Base-by-base conservation (phyloP, 2,329 filamentous ascomycete species). In the Fusarium pilosicola region DNA sequence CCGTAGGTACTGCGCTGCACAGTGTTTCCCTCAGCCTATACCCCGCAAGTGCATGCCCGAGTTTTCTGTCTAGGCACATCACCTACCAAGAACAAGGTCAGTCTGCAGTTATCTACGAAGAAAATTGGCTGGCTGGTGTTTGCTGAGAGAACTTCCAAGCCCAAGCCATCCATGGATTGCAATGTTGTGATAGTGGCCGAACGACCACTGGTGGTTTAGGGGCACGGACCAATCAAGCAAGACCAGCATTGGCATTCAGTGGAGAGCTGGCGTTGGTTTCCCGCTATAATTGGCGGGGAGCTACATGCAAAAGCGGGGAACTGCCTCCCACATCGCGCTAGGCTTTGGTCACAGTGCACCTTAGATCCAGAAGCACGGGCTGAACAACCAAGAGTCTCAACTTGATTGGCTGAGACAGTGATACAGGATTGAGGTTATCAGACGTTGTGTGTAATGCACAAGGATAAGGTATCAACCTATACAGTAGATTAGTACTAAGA, bases 141-240 rank as follows among this genome's bases (percentile, higher is more conserved):
- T 62, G 51, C 28, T 32, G 22, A 32, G 48, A 39, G 57, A 59
- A 41, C 68, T 59, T 76, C 66, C 67, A 76, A 70, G 22, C 45
- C 20, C 26, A 48, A 30, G 22, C 45, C 26, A 48, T 32, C 49
- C 32, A 36, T 24, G 48, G 17, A 51, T 24, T 73, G 64, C 62
- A 76, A 72, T 61, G 69, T 56, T 59, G 68, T 74, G 69, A 77
- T 77, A 72, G 75, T 75, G 67, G 57, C 73, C 45, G 38, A 65
- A 70, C 54, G 14, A 67, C 67, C 64, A 74, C 71, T 68, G 65
- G 71, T 66, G 70, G 68, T 57, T 61, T 65, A 26, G n/a, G 45
- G 18, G 69, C 71, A 75, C 68, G 60, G 74, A 6, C 73, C 71
- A 77, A 45, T 56, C 56, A 57, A 44, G 41, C 62, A 49, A 70